Conservation (phyloP, 352 stramenopile genomes). For the Globisporangium takayamanum region DNA sequence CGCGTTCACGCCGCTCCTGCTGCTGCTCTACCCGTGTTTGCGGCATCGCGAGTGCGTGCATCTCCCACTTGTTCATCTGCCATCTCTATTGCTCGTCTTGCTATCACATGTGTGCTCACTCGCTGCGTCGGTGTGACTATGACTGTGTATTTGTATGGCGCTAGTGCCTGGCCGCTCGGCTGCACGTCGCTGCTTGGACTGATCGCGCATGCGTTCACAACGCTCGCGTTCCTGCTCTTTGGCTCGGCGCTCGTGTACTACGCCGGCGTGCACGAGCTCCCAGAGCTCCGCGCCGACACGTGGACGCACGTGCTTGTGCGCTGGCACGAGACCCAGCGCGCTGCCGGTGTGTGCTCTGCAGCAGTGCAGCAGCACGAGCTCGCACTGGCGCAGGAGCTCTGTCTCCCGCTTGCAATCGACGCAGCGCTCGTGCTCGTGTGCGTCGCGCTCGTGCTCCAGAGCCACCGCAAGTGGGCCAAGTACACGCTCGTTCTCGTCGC, state of each 20-base stretch:
- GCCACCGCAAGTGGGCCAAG: slow-evolving; percentile 45
- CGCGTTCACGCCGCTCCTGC: slow-evolving; percentile 45
- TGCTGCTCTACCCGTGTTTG: slow-evolving; percentile 47
- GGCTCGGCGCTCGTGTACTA: slow-evolving; percentile 53
- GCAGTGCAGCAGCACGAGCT: slow-evolving; percentile 39
- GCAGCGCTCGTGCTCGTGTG: slow-evolving; percentile 30
- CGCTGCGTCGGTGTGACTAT: not conserved
- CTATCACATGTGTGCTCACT: slow-evolving; percentile 1
- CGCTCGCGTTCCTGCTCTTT: slow-evolving; percentile 40
- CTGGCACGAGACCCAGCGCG: slow-evolving; percentile 28
- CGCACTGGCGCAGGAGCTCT: slow-evolving; percentile 47
- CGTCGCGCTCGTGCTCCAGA: slow-evolving; percentile 41
- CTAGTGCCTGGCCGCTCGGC: slow-evolving; percentile 64
- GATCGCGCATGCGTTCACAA: slow-evolving; percentile 30
- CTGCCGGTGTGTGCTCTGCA: slow-evolving; percentile 28
- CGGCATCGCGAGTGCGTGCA: slow-evolving; percentile 41
- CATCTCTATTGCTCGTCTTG: not conserved
- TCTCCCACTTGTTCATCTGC: not conserved
- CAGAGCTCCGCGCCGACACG: slow-evolving; percentile 32
- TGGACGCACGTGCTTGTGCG: slow-evolving; percentile 36
- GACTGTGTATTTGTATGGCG: not conserved
- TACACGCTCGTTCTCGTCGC: slow-evolving; percentile 41
- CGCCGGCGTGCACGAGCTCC: slow-evolving; percentile 50
- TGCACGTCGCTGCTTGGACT: slow-evolving; percentile 51
- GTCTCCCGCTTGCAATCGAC: slow-evolving; percentile 49